A percentile compares a stretch with the other conserved stretches of the same genome.
phyloP scores from a whole-genome alignment of 2,329 filamentous ascomycete species.

The Xylaria sp. region DNA sequence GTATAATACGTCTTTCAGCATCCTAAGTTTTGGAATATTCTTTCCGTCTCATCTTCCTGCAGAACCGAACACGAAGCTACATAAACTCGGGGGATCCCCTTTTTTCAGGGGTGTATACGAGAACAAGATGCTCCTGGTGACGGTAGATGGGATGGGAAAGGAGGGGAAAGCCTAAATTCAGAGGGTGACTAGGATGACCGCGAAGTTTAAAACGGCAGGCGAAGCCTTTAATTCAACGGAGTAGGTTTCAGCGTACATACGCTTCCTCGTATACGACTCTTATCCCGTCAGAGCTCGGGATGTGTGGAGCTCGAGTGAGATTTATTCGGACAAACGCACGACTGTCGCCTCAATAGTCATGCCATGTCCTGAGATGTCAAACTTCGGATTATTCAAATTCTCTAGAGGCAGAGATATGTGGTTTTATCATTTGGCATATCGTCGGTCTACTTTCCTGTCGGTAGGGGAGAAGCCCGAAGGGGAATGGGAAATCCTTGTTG shows the following conservation, averaged over 20 bases:
- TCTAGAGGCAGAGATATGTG: too few relatives aligned
- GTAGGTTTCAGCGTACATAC: not conserved
- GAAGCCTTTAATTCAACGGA: not conserved
- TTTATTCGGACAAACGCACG: too few relatives aligned
- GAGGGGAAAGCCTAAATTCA: not conserved
- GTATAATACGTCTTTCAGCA: not conserved
- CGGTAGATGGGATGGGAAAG: not conserved
- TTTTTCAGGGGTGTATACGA: not conserved
- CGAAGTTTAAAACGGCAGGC: conserved; percentile 6
- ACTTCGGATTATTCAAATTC: too few relatives aligned
- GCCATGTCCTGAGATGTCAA: too few relatives aligned
- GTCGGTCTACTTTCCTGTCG: too few relatives aligned
- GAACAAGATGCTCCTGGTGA: not conserved
- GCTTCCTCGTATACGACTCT: not conserved
- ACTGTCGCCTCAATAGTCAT: too few relatives aligned
- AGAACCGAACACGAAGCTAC: not conserved
- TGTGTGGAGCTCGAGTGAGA: too few relatives aligned
- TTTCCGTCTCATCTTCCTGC: not conserved
- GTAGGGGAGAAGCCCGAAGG: too few relatives aligned
- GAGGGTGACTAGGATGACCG: not conserved
- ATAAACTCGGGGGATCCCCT: not conserved
- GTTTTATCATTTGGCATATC: too few relatives aligned
- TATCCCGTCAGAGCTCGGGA: not conserved
- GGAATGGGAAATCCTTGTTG: too few relatives aligned
- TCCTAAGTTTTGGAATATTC: not conserved